These are phyloP conservation scores for Suhomyces tanzawaensis DNA, from an alignment of 805 yeast genomes.

Conservation along the genomic window DNA sequence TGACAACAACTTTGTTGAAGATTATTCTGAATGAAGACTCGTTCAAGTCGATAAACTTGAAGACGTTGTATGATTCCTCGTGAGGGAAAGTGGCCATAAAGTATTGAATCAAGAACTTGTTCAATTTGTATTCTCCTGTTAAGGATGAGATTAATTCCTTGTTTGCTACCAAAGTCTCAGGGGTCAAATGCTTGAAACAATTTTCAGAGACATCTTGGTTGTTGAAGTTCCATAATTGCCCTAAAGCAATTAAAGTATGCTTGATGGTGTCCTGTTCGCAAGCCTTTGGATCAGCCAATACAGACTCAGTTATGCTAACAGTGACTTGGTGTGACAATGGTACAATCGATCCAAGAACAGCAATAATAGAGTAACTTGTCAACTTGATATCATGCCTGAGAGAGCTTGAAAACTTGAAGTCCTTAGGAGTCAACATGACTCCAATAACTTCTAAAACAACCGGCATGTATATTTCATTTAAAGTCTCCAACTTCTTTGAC, in stretches of 20 bases:
- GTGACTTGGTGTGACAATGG: slow-evolving; percentile 46
- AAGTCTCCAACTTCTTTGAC: slow-evolving; percentile 42
- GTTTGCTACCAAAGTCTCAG: slow-evolving; percentile 23
- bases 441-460: slow-evolving; percentile 58
- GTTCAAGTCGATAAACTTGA: slow-evolving; percentile 22
- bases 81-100: slow-evolving; percentile 25
- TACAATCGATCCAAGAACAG: slow-evolving; percentile 73
- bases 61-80: slow-evolving; percentile 17
- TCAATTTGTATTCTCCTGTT: slow-evolving; percentile 24
- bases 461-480: slow-evolving; percentile 52
- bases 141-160: slow-evolving; percentile 12
- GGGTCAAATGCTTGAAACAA: slow-evolving; percentile 18
- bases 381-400: slow-evolving; percentile 59
- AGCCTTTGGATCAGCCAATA: slow-evolving; percentile 25
- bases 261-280: slow-evolving; percentile 20
- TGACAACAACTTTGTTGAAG: slow-evolving; percentile 12
- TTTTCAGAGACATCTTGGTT: slow-evolving; percentile 14
- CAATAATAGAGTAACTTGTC: slow-evolving; percentile 77
- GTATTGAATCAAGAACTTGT: slow-evolving; percentile 31
- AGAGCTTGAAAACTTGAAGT: slow-evolving; percentile 17
- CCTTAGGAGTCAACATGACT: slow-evolving; percentile 41
- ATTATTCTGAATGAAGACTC: slow-evolving; percentile 16
- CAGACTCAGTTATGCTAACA: slow-evolving; percentile 31
- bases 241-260: slow-evolving; percentile 39
- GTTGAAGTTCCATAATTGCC: slow-evolving; percentile 38